Conservation (phyloP, 768 basidiomycete species). For the Tylopilus felleus region DNA sequence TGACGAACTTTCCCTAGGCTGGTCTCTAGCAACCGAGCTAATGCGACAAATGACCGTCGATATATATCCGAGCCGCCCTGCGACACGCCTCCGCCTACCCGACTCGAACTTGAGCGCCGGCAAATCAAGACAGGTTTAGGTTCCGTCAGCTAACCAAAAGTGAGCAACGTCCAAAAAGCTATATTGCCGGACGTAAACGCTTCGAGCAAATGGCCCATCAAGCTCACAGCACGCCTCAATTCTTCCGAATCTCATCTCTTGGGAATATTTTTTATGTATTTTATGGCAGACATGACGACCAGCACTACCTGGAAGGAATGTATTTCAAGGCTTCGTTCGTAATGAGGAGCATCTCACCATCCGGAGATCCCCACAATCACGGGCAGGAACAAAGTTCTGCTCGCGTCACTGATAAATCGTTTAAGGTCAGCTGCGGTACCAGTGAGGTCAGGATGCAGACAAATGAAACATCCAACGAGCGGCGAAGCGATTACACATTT, state of each 20-base stretch:
- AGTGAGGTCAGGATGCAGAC: background rate
- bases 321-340: conserved; percentile 8
- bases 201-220: background rate
- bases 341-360: conserved; percentile 5
- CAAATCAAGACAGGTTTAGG: conserved; percentile 11
- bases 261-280: background rate
- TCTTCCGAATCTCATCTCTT: conserved; percentile 1
- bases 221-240: background rate
- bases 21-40: background rate
- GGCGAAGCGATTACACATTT: conserved; percentile 1
- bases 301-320: conserved; percentile 9
- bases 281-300: conserved; percentile 11
- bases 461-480: background rate
- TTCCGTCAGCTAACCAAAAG: conserved; percentile 5
- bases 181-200: conserved; percentile 25
- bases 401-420: background rate
- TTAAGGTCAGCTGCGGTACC: background rate
- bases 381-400: conserved; percentile 1
- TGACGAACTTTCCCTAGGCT: background rate
- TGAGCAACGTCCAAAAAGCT: conserved; percentile 5
- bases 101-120: conserved; percentile 1
- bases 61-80: background rate
- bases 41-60: background rate
- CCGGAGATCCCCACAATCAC: conserved; percentile 7
- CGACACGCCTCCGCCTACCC: background rate